phyloP scores from a whole-genome alignment of 768 basidiomycete species.

The Amanita polypyramis region DNA sequence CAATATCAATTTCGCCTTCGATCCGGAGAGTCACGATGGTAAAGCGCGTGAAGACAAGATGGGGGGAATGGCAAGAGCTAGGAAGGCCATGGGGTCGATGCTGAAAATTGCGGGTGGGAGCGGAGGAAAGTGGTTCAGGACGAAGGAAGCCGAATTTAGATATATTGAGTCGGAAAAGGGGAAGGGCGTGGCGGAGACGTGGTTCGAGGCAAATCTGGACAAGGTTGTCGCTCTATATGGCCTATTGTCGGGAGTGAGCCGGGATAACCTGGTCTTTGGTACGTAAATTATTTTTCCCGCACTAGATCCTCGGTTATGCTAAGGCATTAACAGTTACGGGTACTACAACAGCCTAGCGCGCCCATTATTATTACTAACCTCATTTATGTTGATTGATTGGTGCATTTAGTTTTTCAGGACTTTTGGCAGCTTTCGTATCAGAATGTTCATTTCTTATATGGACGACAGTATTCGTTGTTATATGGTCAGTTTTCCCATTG shows the following conservation, averaged over 20 bases:
- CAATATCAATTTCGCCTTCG: not conserved
- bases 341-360: not conserved
- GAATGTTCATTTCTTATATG: not conserved
- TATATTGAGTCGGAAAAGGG: not conserved
- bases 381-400: not conserved
- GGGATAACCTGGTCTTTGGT: slow-evolving; percentile 3
- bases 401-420: not conserved
- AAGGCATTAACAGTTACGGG: not conserved
- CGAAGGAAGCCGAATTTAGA: not conserved
- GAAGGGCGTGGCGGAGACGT: not conserved
- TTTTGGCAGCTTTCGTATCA: not conserved
- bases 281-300: not conserved
- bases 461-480: too few species aligned
- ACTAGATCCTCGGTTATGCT: not conserved
- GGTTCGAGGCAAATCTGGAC: not conserved
- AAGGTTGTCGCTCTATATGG: not conserved
- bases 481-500: too few species aligned
- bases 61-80: not conserved
- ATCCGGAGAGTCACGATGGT: not conserved
- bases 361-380: too few species aligned
- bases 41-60: not conserved
- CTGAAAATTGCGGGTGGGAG: not conserved
- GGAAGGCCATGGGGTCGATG: not conserved
- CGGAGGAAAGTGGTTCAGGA: not conserved
- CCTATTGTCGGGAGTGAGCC: not conserved